A percentile compares a stretch with the other conserved stretches of the same genome.
These are phyloP conservation scores for Phytophthora chlamydospora DNA, from an alignment of 352 stramenopile genomes.

Conservation along the genomic window DNA sequence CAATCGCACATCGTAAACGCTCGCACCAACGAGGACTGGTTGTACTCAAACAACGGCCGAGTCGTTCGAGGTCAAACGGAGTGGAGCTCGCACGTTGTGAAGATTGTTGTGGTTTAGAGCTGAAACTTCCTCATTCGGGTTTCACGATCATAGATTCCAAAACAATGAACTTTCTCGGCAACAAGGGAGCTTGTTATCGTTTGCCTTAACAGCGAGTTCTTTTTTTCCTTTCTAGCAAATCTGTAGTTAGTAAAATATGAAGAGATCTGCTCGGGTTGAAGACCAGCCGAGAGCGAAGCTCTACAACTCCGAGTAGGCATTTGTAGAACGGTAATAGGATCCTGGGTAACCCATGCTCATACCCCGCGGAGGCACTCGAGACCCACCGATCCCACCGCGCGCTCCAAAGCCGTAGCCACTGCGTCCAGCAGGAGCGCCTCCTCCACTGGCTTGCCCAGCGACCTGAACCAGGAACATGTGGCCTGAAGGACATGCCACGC, in stretches of 20 bases:
- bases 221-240: conserved; percentile 21
- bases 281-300: conserved; percentile 29
- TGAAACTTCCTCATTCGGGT: background rate
- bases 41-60: conserved; percentile 56
- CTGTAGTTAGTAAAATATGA: conserved; percentile 17
- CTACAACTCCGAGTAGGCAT: conserved; percentile 63
- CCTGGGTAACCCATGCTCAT: conserved; percentile 57
- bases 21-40: conserved; percentile 64
- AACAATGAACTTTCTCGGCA: too few species aligned
- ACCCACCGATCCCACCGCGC: conserved; percentile 24
- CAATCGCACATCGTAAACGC: conserved; percentile 81
- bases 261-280: conserved; percentile 24
- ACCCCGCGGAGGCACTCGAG: conserved; percentile 39
- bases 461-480: conserved; percentile 90
- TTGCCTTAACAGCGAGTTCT: conserved; percentile 14
- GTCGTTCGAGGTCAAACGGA: conserved; percentile 57
- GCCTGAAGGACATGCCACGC: conserved; percentile 79
- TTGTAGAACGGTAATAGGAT: conserved; percentile 57
- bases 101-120: conserved; percentile 30
- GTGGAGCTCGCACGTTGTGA: conserved; percentile 50
- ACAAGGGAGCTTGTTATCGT: conserved; percentile 19
- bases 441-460: conserved; percentile 43
- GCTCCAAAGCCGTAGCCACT: conserved; percentile 37
- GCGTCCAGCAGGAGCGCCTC: conserved; percentile 15
- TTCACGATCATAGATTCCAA: conserved; percentile 4